These are phyloP conservation scores for Eucalyptus albens DNA, from an alignment of 345 rosid genomes.

Conservation along the genomic window DNA sequence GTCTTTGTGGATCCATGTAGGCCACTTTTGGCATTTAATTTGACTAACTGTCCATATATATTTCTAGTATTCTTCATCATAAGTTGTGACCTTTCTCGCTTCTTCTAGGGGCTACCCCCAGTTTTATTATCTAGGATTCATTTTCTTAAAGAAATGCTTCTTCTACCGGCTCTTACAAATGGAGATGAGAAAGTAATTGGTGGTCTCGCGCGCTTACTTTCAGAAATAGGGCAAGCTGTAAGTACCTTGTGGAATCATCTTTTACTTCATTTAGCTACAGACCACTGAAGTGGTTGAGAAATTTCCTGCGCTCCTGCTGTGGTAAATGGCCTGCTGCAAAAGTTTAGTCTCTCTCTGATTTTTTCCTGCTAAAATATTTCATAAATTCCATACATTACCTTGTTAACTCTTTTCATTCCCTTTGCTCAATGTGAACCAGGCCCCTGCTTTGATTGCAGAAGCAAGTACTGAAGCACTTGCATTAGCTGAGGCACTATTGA, in stretches of 20 bases:
- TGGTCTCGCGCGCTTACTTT: slow-evolving; percentile 85
- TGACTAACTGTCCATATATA: background rate
- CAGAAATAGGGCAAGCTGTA: slow-evolving; percentile 97
- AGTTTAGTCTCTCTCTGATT: background rate
- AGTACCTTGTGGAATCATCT: slow-evolving; percentile 9
- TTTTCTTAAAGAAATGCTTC: slow-evolving; percentile 68
- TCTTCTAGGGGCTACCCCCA: slow-evolving; percentile 78
- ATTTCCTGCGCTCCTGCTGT: background rate
- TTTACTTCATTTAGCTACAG: background rate
- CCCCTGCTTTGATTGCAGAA: slow-evolving; percentile 81
- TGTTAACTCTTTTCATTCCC: background rate
- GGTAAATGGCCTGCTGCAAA: background rate
- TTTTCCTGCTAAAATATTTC: background rate
- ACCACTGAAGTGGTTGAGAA: background rate
- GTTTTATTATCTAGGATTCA: slow-evolving; percentile 68
- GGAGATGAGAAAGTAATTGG: slow-evolving; percentile 65
- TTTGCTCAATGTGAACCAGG: slow-evolving; percentile 26
- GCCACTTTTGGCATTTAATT: background rate
- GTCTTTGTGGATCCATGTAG: background rate
- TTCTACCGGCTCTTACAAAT: slow-evolving; percentile 62
- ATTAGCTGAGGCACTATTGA: slow-evolving; percentile 61
- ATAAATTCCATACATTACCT: background rate
- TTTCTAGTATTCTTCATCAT: background rate
- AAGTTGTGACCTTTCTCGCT: background rate
- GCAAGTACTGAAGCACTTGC: slow-evolving; percentile 73